These are phyloP conservation scores for Zygoascus tannicola DNA, from an alignment of 805 yeast species.

Conservation along the genomic window DNA sequence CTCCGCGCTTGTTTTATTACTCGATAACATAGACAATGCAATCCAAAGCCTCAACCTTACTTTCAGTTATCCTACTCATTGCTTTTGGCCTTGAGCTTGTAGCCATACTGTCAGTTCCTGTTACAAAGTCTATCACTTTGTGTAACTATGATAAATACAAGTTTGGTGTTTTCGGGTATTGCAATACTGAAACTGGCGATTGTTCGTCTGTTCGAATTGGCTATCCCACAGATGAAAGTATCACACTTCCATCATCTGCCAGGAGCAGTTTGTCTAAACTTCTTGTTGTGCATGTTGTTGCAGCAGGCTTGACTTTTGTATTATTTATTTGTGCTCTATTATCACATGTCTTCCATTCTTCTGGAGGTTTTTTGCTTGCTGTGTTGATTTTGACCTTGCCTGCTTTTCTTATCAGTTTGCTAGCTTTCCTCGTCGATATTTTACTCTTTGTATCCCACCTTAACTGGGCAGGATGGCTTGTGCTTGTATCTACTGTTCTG, in stretches of 20 bases:
- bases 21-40: no score
- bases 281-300: constrained; percentile 58
- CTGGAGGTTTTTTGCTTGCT: constrained; percentile 38
- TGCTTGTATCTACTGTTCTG: constrained; percentile 57
- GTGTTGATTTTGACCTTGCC: constrained; percentile 54
- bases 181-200: constrained; percentile 29
- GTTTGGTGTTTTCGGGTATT: constrained; percentile 68
- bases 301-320: constrained; percentile 45
- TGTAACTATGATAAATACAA: constrained; percentile 40
- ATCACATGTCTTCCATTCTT: constrained; percentile 32
- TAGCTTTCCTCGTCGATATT: constrained; percentile 76
- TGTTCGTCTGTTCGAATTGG: constrained; percentile 41
- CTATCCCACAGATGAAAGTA: constrained; percentile 31
- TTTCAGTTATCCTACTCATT: constrained; percentile 34
- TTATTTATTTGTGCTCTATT: constrained; percentile 34
- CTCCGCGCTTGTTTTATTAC: no score
- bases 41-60: constrained; percentile 28
- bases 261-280: constrained; percentile 50
- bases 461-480: constrained; percentile 79
- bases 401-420: constrained; percentile 56
- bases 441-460: constrained; percentile 67
- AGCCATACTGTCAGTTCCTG: constrained; percentile 53
- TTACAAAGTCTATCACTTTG: constrained; percentile 40
- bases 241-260: constrained; percentile 50
- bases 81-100: constrained; percentile 51